Percentiles rank a stretch among this genome's conserved stretches.
These are phyloP conservation scores for Pichia sp. DNA, from an alignment of 1,139 yeast species.

Conservation along the genomic window DNA sequence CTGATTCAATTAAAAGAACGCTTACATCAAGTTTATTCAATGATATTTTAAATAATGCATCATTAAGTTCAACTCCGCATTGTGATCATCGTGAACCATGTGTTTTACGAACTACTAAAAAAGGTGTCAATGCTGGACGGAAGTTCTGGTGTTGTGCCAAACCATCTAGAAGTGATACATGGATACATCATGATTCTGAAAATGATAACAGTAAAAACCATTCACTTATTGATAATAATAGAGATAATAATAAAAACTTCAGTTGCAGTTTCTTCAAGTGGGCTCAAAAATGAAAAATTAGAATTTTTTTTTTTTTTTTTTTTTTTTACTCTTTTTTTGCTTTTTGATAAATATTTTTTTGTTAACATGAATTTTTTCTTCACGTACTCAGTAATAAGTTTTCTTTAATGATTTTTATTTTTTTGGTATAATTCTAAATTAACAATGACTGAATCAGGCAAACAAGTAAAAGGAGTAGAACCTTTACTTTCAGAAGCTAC, in stretches of 20 bases:
- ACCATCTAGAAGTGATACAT: constrained; percentile 23
- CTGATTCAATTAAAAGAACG: background rate
- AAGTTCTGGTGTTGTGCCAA: constrained; percentile 57
- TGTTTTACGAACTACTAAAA: constrained; percentile 43
- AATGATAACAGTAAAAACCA: background rate
- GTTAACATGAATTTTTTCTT: too few species aligned
- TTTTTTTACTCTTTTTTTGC: too few species aligned
- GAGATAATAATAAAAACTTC: too few species aligned
- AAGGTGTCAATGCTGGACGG: constrained; percentile 41
- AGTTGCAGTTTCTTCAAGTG: constrained; percentile 36
- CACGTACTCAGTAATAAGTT: too few species aligned
- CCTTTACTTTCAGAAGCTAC: constrained; percentile 8
- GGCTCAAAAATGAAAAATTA: constrained; percentile 28
- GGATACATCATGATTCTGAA: constrained; percentile 13
- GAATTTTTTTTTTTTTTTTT: too few species aligned
- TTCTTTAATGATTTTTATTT: too few species aligned
- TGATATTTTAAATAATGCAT: constrained; percentile 8
- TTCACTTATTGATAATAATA: background rate
- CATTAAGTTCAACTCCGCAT: constrained; percentile 31
- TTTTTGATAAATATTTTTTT: too few species aligned
- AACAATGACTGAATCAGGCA: background rate
- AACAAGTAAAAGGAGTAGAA: background rate
- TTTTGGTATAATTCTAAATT: too few species aligned
- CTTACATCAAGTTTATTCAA: constrained; percentile 17
- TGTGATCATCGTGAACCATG: constrained; percentile 50